Evolutionary conservation across 345 rosid species (phyloP), one percentile per base, ranked within the genome.

Genomic region (Euclidium syriacum): DNA sequence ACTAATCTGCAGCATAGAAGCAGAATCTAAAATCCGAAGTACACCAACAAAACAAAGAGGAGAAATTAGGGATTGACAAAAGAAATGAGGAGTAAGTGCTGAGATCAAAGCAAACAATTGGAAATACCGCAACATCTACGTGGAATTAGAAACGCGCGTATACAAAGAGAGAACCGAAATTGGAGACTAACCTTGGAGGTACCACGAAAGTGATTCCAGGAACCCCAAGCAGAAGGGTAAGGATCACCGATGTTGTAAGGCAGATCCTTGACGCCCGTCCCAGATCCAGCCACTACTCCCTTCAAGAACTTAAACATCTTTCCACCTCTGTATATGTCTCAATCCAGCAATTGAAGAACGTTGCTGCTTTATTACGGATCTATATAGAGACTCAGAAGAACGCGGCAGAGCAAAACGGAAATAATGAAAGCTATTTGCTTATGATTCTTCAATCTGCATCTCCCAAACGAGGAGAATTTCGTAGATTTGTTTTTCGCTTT

Each of bases 281-380:
- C 96, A 58, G 99, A 94, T 85, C 97, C 99, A 53, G 49, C 87
- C 18, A 94, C 99, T 49, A 94, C 99, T 64, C 79, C 97, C 50
- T 94, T 94, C 71, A 94, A 49, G 75, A 94, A 94, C 66, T 88
- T 88, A 12, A 94, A 73, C 99, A 94, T 94, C 36, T 65, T 68
- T 65, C 24, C 34, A 42, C 46, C 65, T 64, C 42, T 35, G n/a
- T 44, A 4, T 32, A 52, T 6, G 39, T 47, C 55, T 25, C 66
- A 69, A 50, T 32, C 43, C 36, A 32, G 3, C 30, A 35, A 52
- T 27, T 27, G 56, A 44, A 20, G 4, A 63, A 55, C 14, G 58
- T 49, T 33, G 3, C 3, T 40, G 52, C 39, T 55, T 47, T 56
- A 10, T 0, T 10, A 22, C n/a, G 66, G 66, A 71, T 71, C 60